Percentiles rank a stretch among this genome's conserved stretches.
Conservation (phyloP, 257 asterid species). For the Solanum virginianum region DNA sequence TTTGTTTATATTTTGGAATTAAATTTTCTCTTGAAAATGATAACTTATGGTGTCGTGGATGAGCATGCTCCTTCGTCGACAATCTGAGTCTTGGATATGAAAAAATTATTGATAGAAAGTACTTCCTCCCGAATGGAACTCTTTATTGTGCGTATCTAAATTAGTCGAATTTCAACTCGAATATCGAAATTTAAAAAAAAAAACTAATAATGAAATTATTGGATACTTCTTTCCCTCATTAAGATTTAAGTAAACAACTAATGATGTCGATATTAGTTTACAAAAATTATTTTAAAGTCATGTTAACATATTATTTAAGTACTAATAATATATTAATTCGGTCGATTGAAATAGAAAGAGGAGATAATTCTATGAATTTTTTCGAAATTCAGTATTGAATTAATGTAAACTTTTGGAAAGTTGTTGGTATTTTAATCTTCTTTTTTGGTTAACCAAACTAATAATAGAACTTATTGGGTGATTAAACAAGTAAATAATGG, state of each 20-base stretch:
- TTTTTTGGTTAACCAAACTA: background rate
- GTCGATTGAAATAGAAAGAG: background rate
- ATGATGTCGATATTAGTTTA: background rate
- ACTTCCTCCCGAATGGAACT: too few relatives aligned
- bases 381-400: background rate
- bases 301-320: too few relatives aligned
- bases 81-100: too few relatives aligned
- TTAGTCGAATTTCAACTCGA: too few relatives aligned
- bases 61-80: too few relatives aligned
- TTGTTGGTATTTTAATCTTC: background rate
- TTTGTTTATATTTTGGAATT: too few relatives aligned
- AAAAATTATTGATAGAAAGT: too few relatives aligned
- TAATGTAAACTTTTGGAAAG: background rate
- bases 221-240: background rate
- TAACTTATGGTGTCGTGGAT: too few relatives aligned
- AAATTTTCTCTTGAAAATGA: too few relatives aligned
- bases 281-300: too few relatives aligned
- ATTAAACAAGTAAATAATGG: background rate
- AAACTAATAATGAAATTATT: background rate
- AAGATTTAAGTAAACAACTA: background rate
- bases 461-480: background rate
- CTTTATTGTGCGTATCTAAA: too few relatives aligned
- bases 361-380: background rate
- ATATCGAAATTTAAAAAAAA: too few relatives aligned
- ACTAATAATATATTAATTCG: background rate